Base-by-base conservation (phyloP, 2,329 filamentous ascomycete species). In the Diaporthe aspalathi region DNA sequence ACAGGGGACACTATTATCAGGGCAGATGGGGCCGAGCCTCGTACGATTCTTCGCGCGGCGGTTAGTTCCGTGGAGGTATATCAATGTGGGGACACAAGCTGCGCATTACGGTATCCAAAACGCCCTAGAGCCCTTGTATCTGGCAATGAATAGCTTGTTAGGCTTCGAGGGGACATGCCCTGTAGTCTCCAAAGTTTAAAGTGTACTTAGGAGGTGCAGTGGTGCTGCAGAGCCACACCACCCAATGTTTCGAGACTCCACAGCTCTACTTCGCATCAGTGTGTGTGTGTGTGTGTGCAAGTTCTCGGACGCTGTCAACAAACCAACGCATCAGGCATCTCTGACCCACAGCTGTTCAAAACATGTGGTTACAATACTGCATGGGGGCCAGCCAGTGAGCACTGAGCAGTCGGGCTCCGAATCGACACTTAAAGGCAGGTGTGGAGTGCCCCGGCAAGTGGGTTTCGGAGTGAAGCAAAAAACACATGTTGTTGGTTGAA, bases 381-480 rank as follows among this genome's bases (percentile, higher is more conserved):
- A 62, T n/a, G 11, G 14, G n/a, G 9, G 20, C 32, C 43, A 24
- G 20, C 1, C 16, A 50, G 60, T 38, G 29, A 45, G 38, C 16
- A 50, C 45, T 38, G 29, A 45, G 38, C 29, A 35, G 29, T 49
- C 20, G 20, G 29, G 32, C 6, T 11, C 45, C 38, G 20, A 27
- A 65, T 50, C 45, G 29, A 20, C 38, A 29, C 60, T 65, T 49
- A 43, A 38, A 24, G 7, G 17, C n/a, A 50, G 22, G n/a, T 65
- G 45, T 50, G 45, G 14, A 35, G 29, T 38, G n/a, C 29, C 29
- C 27, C 8, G 45, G 60, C 60, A 38, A 50, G 43, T 65, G 45
- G 60, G 45, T 65, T 65, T 65, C 60, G 60, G 29, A 38, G 20
- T 50, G 60, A 50, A 50, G 60, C 60, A 35, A 50, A 29, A 38